Evolutionary conservation across 148 eudicot species (phyloP).

Genomic region (Beta vulgaris): DNA sequence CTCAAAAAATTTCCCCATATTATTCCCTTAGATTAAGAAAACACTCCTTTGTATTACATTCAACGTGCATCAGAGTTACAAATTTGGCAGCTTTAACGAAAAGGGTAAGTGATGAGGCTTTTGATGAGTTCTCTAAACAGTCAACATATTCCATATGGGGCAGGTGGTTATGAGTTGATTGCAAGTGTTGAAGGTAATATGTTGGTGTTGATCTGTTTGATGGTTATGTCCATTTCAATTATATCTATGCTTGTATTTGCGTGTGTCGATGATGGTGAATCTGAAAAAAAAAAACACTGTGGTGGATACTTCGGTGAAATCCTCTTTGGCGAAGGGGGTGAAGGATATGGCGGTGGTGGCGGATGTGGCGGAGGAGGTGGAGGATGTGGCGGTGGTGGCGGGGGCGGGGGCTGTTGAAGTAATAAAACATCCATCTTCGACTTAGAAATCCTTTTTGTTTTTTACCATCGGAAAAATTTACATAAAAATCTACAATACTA

Average conservation of each 20-base stretch:
- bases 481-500: too few relatives aligned
- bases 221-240: conserved; percentile 10
- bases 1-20: too few relatives aligned
- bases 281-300: background rate
- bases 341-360: background rate
- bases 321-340: background rate
- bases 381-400: background rate
- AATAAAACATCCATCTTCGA: too few relatives aligned
- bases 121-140: too few relatives aligned
- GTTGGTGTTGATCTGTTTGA: conserved; percentile 1
- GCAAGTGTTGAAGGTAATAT: background rate
- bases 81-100: too few relatives aligned
- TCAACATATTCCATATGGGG: too few relatives aligned
- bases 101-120: too few relatives aligned
- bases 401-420: background rate
- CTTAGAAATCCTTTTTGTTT: too few relatives aligned
- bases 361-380: background rate
- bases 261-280: background rate
- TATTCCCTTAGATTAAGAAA: too few relatives aligned
- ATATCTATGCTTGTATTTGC: conserved; percentile 12
- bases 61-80: too few relatives aligned
- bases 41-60: too few relatives aligned
- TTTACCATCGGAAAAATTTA: too few relatives aligned
- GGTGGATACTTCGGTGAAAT: background rate
- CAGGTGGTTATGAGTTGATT: conserved; percentile 7